Base-by-base conservation (phyloP, 768 basidiomycete genomes). In the Hericium erinaceus region DNA sequence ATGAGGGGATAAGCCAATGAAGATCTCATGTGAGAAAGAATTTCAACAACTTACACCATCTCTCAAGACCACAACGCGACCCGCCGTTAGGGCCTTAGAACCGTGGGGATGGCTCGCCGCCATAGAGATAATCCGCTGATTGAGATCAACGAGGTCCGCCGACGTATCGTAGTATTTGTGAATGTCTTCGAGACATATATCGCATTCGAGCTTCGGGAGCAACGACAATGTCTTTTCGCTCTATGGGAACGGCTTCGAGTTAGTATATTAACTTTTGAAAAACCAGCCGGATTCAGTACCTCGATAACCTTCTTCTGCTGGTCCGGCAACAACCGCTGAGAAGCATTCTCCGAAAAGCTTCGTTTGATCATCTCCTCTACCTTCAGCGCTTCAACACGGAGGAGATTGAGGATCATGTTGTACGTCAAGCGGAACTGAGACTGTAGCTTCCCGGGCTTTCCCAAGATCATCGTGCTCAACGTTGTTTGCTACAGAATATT, bases 291-390 rank as follows among this genome's bases (percentile, higher is more conserved):
- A 26, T 37, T n/a, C 56, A 26, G 33, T 54, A 92, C 95, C 76
- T 95, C 86, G 2, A 77, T 68, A 22, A 98, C 89, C 67, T 87
- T 82, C 68, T 87, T 85, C 70, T 98, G 93, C 60, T 98, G 92
- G 56, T 95, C 93, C 4, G 97, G 97, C 33, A 98, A 74, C 48
- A 98, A 74, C 40, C 87, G 79, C 67, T 99, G 97, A 0, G 97
- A 89, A 1, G 93, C 86, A 67, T 98, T 98, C 74, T 99, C 97
- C 16, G 97, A 98, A 72, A 99, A 99, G 69, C 92, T 94, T 40
- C 97, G 80, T 70, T 98, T 98, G 68, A 99, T 98, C 97, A 99
- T 99, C 72, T 99, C 97, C 67, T 99, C 97, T 16, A 98, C 95
- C 58, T 85, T 79, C 50, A 99, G 77, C 0, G 97, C 95, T 67